Percentiles rank a stretch among this genome's conserved stretches.
Conservation (phyloP, 345 rosid genomes). For the Iberis pinnata region DNA sequence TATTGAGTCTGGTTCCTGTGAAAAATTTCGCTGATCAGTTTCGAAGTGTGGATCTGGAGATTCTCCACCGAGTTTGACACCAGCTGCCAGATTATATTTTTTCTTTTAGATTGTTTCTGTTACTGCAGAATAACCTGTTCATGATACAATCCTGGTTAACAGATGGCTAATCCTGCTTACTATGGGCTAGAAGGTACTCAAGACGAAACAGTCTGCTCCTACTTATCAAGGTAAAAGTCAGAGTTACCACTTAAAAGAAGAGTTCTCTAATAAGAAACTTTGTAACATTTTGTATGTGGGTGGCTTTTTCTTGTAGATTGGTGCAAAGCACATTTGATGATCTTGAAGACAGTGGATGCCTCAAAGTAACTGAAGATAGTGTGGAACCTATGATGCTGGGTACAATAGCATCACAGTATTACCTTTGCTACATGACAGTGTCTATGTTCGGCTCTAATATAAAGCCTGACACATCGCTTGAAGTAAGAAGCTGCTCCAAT, state of each 20-base stretch:
- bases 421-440: slow-evolving; percentile 85
- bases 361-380: slow-evolving; percentile 60
- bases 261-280: slow-evolving; percentile 10
- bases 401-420: slow-evolving; percentile 87
- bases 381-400: slow-evolving; percentile 91
- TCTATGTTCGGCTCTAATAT: slow-evolving; percentile 98
- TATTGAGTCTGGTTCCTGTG: neutral
- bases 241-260: slow-evolving; percentile 5
- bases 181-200: slow-evolving; percentile 75
- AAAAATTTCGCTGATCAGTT: slow-evolving; percentile 1
- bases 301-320: slow-evolving; percentile 45
- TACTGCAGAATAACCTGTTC: neutral
- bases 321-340: slow-evolving; percentile 90
- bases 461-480: slow-evolving; percentile 83
- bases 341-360: slow-evolving; percentile 96
- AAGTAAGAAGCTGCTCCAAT: slow-evolving; percentile 45
- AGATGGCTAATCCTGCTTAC: slow-evolving; percentile 97
- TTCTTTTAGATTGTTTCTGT: neutral
- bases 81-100: no score
- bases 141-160: slow-evolving; percentile 17
- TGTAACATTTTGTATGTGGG: slow-evolving; percentile 6
- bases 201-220: slow-evolving; percentile 64
- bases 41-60: neutral
- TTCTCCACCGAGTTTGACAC: no score
- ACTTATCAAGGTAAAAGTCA: slow-evolving; percentile 62